Conservation (phyloP, 2,329 filamentous ascomycete genomes). For the Aspergillus pseudoviridinutans region DNA sequence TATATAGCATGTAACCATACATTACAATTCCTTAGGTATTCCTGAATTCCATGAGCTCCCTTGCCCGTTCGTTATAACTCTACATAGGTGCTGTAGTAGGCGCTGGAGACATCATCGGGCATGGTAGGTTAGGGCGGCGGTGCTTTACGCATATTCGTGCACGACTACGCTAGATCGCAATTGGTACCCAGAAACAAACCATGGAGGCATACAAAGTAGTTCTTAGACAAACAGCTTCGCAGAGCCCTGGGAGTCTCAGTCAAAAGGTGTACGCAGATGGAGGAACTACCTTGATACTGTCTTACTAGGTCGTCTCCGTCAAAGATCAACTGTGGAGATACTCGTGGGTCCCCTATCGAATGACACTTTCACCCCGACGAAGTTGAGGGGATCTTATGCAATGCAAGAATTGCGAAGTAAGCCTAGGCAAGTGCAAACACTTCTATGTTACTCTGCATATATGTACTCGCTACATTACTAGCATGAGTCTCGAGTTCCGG, state of each 20-base stretch:
- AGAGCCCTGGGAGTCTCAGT: not conserved
- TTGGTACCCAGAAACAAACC: not conserved
- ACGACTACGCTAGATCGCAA: not conserved
- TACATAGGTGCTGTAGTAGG: not conserved
- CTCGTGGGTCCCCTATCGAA: not conserved
- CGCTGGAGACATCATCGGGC: not conserved
- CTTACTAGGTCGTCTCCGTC: too few relatives aligned
- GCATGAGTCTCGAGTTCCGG: not conserved
- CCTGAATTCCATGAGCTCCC: not conserved
- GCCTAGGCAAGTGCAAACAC: not conserved
- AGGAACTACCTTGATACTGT: not conserved
- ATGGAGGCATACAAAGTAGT: not conserved
- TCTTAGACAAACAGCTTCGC: not conserved
- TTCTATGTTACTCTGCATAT: not conserved
- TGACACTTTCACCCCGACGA: not conserved
- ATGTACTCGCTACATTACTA: not conserved
- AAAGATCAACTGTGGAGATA: not conserved
- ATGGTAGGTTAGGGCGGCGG: too few relatives aligned
- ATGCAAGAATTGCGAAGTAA: not conserved
- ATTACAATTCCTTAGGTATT: not conserved
- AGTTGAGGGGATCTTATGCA: not conserved
- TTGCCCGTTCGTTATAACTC: not conserved
- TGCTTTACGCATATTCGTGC: not conserved
- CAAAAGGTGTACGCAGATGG: not conserved
- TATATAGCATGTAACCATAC: not conserved